Base-by-base conservation (phyloP, 75 land plant genomes). In the Pseudotsuga menziesii region DNA sequence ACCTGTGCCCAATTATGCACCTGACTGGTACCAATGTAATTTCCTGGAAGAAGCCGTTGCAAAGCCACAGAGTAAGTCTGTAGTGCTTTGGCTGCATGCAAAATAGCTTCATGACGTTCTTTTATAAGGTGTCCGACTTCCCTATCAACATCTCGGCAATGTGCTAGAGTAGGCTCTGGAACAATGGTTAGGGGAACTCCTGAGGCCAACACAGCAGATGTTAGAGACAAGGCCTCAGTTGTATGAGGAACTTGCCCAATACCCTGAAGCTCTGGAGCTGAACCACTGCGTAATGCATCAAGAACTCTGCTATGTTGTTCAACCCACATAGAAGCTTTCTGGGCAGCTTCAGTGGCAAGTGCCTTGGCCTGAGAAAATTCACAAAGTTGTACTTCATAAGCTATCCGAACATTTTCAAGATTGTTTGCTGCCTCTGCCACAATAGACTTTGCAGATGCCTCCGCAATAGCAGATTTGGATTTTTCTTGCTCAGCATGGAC, bases 141-240 rank as follows among this genome's bases (percentile, higher is more conserved):
- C 79, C 78, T 90, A 82, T 96, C 98, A 66, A 96, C 86, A 41
- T 96, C 98, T 52, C 76, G 80, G 83, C 94, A 96, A 66, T 91
- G 94, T 6, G 66, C 91, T 83, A 87, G 92, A 27, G 97, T 90
- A 58, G 98, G 94, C 79, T 96, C 98, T 56, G 98, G 98, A 75
- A 96, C 89, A 74, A 94, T 76, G 41, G 94, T 89, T 72, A 94
- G 62, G 27, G 98, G 97, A 71, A 94, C 89, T 41, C 96, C 93
- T 27, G 92, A 89, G 17, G 83, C 86, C 58, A 85, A 41, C 54
- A 96, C 94, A 72, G 98, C 98, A 60, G 90, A 85, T 25, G 81
- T 86, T 26, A 96, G 86, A 75, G 97, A 91, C 22, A 91, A 83
- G 58, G 89, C 83, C 73, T 91, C 88, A 73, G 62, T 72, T 32